Conservation (phyloP, 2,329 filamentous ascomycete species). For the Hymenoscyphus albidus region DNA sequence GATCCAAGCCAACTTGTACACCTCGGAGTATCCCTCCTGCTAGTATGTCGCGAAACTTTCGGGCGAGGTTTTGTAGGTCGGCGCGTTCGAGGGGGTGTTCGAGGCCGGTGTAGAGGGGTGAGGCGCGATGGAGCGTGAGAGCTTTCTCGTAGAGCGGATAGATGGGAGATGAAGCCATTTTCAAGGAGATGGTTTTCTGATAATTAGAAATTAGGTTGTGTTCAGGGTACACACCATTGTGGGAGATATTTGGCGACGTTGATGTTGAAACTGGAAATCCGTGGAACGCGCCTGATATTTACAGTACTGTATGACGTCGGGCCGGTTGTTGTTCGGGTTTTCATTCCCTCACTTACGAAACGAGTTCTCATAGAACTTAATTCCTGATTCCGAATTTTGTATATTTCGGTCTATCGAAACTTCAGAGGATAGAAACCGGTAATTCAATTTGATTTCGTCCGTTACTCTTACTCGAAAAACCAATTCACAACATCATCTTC, state of each 20-base stretch:
- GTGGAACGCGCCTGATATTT: no score
- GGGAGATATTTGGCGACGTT: background rate
- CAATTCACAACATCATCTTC: no score
- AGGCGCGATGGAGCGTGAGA: constrained; percentile 42
- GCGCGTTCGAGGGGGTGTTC: constrained; percentile 34
- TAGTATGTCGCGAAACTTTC: constrained; percentile 41
- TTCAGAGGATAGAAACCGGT: no score
- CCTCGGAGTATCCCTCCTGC: constrained; percentile 44
- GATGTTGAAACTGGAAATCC: background rate
- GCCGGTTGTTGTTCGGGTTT: no score
- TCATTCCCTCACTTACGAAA: no score
- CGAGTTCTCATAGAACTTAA: no score
- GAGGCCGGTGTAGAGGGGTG: constrained; percentile 42
- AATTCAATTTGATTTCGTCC: no score
- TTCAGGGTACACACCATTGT: constrained; percentile 13
- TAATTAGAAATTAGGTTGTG: background rate
- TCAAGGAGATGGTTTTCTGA: background rate
- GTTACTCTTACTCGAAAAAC: no score
- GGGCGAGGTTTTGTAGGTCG: constrained; percentile 38
- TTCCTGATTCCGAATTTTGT: no score
- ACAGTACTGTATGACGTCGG: no score
- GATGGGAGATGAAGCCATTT: background rate
- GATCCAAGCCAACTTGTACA: constrained; percentile 40
- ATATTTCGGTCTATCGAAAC: no score
- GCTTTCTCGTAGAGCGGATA: constrained; percentile 45